These are phyloP conservation scores for Simplicillium sp. DNA, from an alignment of 2,329 filamentous ascomycete genomes.

Conservation along the genomic window DNA sequence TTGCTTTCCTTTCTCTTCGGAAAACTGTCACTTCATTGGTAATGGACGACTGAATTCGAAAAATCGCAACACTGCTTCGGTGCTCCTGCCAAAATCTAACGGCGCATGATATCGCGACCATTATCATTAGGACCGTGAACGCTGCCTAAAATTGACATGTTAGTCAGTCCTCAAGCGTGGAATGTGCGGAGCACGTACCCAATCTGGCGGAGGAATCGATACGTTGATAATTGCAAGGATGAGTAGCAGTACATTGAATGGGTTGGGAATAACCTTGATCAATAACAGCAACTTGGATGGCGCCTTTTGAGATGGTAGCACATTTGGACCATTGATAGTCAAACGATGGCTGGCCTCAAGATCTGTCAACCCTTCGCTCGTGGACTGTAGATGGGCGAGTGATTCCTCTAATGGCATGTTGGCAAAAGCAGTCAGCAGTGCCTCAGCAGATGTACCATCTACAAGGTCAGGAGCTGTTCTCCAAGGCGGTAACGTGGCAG, in stretches of 20 bases:
- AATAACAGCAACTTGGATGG: conserved; percentile 17
- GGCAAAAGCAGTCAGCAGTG: conserved; percentile 12
- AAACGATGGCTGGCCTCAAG: conserved; percentile 12
- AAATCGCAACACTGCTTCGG: conserved; percentile 15
- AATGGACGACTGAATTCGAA: conserved; percentile 15
- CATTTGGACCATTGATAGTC: conserved; percentile 12
- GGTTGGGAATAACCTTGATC: conserved; percentile 15
- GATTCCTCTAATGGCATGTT: conserved; percentile 8
- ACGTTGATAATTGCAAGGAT: conserved; percentile 16
- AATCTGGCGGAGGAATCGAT: conserved; percentile 10
- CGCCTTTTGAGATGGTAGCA: conserved; percentile 13
- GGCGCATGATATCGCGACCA: conserved; percentile 15
- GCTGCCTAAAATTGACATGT: conserved; percentile 1
- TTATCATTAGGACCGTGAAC: conserved; percentile 15
- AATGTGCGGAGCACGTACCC: conserved; percentile 3
- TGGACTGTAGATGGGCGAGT: conserved; percentile 12
- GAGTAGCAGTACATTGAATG: conserved; percentile 15
- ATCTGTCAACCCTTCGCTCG: conserved; percentile 11
- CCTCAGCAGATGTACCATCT: conserved; percentile 6
- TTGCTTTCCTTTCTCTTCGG: conserved; percentile 7
- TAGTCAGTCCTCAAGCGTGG: not conserved
- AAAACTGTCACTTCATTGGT: conserved; percentile 11
- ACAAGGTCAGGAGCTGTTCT: not conserved
- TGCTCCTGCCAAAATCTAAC: conserved; percentile 19
- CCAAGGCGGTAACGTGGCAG: not conserved